Evolutionary conservation across 2,329 filamentous ascomycete genomes (phyloP).

Genomic region (Trichoderma arundinaceum): DNA sequence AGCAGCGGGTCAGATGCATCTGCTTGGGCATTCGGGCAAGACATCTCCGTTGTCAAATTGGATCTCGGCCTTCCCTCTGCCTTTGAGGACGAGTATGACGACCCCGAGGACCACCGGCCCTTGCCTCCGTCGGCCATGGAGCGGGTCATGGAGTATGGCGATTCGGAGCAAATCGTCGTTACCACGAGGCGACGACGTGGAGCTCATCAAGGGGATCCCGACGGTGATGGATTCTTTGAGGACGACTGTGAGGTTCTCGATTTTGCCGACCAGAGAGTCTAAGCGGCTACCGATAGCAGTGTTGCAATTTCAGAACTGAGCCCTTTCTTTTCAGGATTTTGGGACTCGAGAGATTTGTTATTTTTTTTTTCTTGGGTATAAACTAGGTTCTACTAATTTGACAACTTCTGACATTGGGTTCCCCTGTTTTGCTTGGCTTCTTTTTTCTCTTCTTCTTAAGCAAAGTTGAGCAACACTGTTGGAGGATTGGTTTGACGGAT

Average conservation of each 20-base stretch:
- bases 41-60: conserved; percentile 56
- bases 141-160: conserved; percentile 63
- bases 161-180: conserved; percentile 79
- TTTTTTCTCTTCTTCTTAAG: conserved; percentile 10
- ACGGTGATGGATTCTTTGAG: conserved; percentile 84
- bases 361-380: conserved; percentile 25
- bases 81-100: conserved; percentile 59
- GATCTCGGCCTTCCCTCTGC: conserved; percentile 56
- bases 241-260: conserved; percentile 91
- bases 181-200: conserved; percentile 74
- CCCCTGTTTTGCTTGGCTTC: conserved; percentile 30
- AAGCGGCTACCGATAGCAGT: conserved; percentile 37
- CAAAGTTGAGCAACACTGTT: conserved; percentile 31
- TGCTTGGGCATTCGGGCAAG: conserved; percentile 66
- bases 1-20: conserved; percentile 32
- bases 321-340: neutral
- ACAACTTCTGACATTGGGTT: conserved; percentile 27
- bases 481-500: conserved; percentile 30
- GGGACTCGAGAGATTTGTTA: conserved; percentile 14
- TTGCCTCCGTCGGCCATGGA: conserved; percentile 69
- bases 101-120: conserved; percentile 62
- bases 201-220: conserved; percentile 54
- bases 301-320: neutral
- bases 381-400: conserved; percentile 36
- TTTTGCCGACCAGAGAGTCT: conserved; percentile 76